Evolutionary conservation across 306 rosid species (phyloP), one percentile per base, ranked within the genome.

Genomic region (Dalbergia cochinchinensis): DNA sequence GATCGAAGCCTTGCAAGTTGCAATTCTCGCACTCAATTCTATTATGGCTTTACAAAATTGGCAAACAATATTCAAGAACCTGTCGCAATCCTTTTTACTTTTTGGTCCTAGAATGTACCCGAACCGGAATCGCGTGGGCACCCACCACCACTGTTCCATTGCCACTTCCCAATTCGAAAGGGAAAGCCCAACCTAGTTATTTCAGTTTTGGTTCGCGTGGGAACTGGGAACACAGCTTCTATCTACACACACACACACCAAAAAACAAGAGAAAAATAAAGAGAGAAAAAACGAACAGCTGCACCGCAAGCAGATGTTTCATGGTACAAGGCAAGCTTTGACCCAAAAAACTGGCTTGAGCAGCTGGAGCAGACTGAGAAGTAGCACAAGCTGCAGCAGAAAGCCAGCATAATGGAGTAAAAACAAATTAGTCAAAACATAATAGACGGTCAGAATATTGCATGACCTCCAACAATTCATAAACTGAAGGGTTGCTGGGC

Each of bases 401-500:
- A 58, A 44, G 8, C 59, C 44, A 50, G 22, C 47, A 50, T 51
- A 4, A 19, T 39, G 10, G 68, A 18, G 13, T 14, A 58, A 69
- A 11, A 41, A 63, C 20, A 53, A 73, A 76, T 16, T 69, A 20
- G 26, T 31, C 54, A 53, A 42, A 64, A 66, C 66, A 50, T 66
- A 71, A 42, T 35, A 71, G 45, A 44, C 59, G 12, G 15, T 50
- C 67, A 65, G 51, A 65, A 34, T 67, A 50, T 58, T 19, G 71
- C 55, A 48, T 76, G 63, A 42, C 45, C 67, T 53, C 26, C 0
- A 33, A 19, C 48, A 72, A 66, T 37, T 35, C 37, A 44, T 53
- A 69, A 81, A 53, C 74, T 63, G 50, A 12, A 34, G 19, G 11
- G n/a, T 51, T 72, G 60, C 47, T 50, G 50, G 19, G 59, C 65